Evolutionary conservation across 305 asterid genomes (phyloP).

Genomic region (Caryopteris hybrid): DNA sequence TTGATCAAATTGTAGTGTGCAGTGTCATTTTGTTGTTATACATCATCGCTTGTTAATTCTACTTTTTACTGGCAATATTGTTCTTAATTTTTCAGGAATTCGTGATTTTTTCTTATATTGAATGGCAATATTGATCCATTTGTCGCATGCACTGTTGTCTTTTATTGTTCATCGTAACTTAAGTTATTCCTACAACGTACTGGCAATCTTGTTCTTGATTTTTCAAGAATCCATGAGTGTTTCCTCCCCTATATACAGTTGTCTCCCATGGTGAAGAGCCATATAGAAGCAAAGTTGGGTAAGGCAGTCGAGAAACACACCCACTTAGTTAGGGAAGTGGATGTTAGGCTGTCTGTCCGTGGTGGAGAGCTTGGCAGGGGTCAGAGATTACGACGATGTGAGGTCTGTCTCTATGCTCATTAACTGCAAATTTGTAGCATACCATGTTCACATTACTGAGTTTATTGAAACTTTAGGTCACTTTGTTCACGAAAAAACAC

Average conservation of each 20-base stretch:
- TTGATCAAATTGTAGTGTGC: too few species aligned
- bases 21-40: too few species aligned
- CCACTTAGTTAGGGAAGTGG: conserved; percentile 89
- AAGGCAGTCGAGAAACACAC: conserved; percentile 84
- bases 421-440: not conserved
- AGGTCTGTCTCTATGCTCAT: conserved; percentile 39
- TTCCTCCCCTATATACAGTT: conserved; percentile 34
- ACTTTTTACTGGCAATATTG: not conserved
- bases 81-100: not conserved
- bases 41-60: too few species aligned
- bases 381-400: conserved; percentile 74
- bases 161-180: not conserved
- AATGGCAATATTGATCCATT: too few species aligned
- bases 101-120: not conserved
- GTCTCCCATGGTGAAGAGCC: conserved; percentile 62
- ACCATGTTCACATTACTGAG: not conserved
- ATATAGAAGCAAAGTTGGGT: conserved; percentile 85
- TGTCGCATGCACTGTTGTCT: not conserved
- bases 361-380: conserved; percentile 97
- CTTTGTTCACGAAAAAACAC: conserved; percentile 84
- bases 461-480: conserved; percentile 41
- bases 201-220: not conserved
- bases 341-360: conserved; percentile 75
- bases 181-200: not conserved
- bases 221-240: not conserved